Percentiles rank a stretch among this genome's conserved stretches.
phyloP scores from a whole-genome alignment of 2,329 filamentous ascomycete genomes.

The Lecanosticta acicola region DNA sequence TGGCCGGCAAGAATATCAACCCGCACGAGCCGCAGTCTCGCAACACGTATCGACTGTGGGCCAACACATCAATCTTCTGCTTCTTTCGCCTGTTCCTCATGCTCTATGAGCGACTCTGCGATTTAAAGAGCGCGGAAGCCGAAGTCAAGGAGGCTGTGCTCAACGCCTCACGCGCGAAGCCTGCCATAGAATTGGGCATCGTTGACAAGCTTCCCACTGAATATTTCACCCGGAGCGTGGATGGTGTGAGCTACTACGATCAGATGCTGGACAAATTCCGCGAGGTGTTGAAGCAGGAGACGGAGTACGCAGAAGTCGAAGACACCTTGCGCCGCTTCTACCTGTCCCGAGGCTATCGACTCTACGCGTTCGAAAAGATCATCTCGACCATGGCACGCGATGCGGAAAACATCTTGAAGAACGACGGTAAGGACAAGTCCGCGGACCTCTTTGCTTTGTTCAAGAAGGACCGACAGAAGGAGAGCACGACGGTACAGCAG shows the following conservation, averaged over 20 bases:
- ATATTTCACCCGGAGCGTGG: slow-evolving; percentile 65
- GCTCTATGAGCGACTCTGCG: slow-evolving; percentile 77
- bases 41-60: slow-evolving; percentile 81
- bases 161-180: slow-evolving; percentile 68
- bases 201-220: slow-evolving; percentile 68
- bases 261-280: slow-evolving; percentile 82
- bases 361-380: slow-evolving; percentile 89
- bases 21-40: slow-evolving; percentile 74
- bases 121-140: slow-evolving; percentile 73
- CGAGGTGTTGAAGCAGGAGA: slow-evolving; percentile 73
- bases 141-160: slow-evolving; percentile 68
- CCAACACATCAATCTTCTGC: slow-evolving; percentile 84
- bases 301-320: slow-evolving; percentile 79
- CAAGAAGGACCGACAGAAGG: slow-evolving; percentile 70
- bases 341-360: slow-evolving; percentile 80
- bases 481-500: slow-evolving; percentile 81
- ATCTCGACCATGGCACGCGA: slow-evolving; percentile 75
- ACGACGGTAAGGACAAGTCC: slow-evolving; percentile 88
- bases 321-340: slow-evolving; percentile 90
- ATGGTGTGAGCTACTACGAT: slow-evolving; percentile 70
- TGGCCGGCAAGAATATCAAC: slow-evolving; percentile 61
- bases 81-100: slow-evolving; percentile 92
- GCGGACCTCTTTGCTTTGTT: slow-evolving; percentile 85
- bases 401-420: slow-evolving; percentile 74
- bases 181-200: slow-evolving; percentile 77